These are phyloP conservation scores for Trypanosoma scelopori DNA, from an alignment of 208 protist species.

Conservation along the genomic window DNA sequence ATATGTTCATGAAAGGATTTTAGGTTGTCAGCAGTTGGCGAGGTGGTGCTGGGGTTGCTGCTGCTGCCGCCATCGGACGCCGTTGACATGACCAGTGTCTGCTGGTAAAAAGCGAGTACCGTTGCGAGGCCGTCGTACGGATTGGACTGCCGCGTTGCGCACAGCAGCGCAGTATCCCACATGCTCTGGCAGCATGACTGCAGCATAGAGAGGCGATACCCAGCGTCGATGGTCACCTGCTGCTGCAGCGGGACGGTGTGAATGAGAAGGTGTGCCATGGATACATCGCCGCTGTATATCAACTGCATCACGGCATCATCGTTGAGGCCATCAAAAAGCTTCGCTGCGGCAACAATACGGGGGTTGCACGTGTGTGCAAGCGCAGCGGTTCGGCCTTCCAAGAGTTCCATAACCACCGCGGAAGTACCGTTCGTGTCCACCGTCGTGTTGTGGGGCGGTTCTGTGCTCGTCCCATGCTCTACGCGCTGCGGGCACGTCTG, in stretches of 20 bases:
- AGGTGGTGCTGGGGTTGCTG: too few species aligned
- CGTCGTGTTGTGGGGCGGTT: conserved; percentile 58
- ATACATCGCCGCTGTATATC: conserved; percentile 56
- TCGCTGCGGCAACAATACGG: conserved; percentile 62
- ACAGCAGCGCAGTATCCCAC: conserved; percentile 79
- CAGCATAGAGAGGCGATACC: conserved; percentile 75
- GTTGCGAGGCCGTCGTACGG: conserved; percentile 72
- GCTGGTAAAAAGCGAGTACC: conserved; percentile 73
- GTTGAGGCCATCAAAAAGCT: conserved; percentile 57
- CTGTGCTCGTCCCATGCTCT: conserved; percentile 18
- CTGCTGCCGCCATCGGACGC: conserved; percentile 13
- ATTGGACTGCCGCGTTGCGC: conserved; percentile 71
- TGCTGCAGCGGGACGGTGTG: conserved; percentile 81
- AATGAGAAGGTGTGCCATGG: conserved; percentile 70
- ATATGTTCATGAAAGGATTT: conserved; percentile 72
- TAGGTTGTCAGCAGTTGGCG: conserved; percentile 55
- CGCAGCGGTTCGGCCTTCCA: conserved; percentile 35
- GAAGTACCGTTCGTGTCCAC: conserved; percentile 58
- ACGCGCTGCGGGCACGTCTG: conserved; percentile 66
- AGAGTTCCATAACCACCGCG: conserved; percentile 36
- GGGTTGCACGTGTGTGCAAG: conserved; percentile 51
- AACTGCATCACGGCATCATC: conserved; percentile 73
- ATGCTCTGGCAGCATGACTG: conserved; percentile 58
- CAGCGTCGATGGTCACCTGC: conserved; percentile 74
- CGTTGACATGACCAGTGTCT: conserved; percentile 50